phyloP scores from a whole-genome alignment of 306 rosid species.

The Ammopiptanthus mongolicus region DNA sequence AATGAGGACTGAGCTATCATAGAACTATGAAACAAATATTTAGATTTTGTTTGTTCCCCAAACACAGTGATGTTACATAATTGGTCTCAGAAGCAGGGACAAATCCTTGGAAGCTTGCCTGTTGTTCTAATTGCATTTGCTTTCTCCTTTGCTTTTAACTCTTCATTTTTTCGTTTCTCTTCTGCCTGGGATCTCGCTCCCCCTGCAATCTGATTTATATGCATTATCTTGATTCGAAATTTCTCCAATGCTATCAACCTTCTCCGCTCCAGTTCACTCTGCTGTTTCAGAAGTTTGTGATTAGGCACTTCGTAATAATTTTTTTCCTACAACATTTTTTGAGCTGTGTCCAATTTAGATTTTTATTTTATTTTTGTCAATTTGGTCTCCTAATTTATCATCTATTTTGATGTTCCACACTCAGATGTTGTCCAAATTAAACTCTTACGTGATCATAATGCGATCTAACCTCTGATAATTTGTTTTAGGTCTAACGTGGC shows the following conservation, averaged over 20 bases:
- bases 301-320: neutral
- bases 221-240: constrained; percentile 14
- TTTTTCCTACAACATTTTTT: neutral
- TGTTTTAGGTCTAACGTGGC: neutral
- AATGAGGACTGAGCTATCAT: constrained; percentile 5
- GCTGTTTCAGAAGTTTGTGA: constrained; percentile 21
- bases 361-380: neutral
- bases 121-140: constrained; percentile 52
- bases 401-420: neutral
- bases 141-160: constrained; percentile 44
- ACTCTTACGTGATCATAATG: neutral
- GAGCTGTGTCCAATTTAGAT: neutral
- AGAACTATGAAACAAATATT: constrained; percentile 10
- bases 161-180: constrained; percentile 32
- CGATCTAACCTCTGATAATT: neutral
- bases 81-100: constrained; percentile 53
- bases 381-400: neutral
- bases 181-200: constrained; percentile 57
- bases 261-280: constrained; percentile 36
- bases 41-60: neutral
- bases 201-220: constrained; percentile 36
- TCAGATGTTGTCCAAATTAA: neutral
- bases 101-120: constrained; percentile 46
- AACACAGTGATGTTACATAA: neutral
- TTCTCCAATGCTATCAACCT: constrained; percentile 30